Evolutionary conservation across 1,284 basidiomycete genomes (phyloP).

Genomic region (Abortiporus biennis): DNA sequence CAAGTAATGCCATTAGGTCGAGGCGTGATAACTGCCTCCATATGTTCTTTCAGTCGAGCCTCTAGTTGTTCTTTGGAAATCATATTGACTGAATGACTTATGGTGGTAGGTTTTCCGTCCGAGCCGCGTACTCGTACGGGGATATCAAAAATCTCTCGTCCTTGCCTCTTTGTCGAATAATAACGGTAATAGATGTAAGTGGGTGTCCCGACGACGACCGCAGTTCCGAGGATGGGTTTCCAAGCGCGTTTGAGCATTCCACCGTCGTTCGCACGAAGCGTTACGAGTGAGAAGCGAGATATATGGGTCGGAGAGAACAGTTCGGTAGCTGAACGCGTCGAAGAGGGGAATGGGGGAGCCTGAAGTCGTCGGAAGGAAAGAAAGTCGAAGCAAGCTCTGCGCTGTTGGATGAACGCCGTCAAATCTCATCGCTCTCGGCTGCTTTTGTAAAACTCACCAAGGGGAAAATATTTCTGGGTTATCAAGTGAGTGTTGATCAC

Average conservation of each 20-base stretch:
- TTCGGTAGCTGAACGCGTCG: too few relatives aligned
- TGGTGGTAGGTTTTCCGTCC: conserved; percentile 54
- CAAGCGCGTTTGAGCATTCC: conserved; percentile 58
- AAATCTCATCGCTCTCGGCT: too few relatives aligned
- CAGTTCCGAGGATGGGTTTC: conserved; percentile 52
- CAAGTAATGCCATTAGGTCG: conserved; percentile 53
- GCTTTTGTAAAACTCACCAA: too few relatives aligned
- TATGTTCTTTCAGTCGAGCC: conserved; percentile 52
- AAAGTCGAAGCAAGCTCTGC: too few relatives aligned
- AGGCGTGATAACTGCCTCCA: conserved; percentile 35
- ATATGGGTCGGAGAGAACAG: too few relatives aligned
- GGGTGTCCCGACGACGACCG: conserved; percentile 41
- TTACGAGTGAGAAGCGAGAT: not conserved
- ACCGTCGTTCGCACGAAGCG: not conserved
- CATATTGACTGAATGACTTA: conserved; percentile 47
- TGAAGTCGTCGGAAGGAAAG: too few relatives aligned
- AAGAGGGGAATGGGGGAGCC: too few relatives aligned
- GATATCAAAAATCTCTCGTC: conserved; percentile 45
- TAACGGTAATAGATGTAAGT: conserved; percentile 41
- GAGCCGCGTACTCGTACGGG: conserved; percentile 44
- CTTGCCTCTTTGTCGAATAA: conserved; percentile 24
- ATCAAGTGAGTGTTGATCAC: too few relatives aligned
- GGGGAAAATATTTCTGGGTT: too few relatives aligned
- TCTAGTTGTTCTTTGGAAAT: conserved; percentile 54
- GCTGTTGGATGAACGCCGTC: too few relatives aligned